Conservation (phyloP, 331 rosid genomes). For the Erythrophleum ivorense region DNA sequence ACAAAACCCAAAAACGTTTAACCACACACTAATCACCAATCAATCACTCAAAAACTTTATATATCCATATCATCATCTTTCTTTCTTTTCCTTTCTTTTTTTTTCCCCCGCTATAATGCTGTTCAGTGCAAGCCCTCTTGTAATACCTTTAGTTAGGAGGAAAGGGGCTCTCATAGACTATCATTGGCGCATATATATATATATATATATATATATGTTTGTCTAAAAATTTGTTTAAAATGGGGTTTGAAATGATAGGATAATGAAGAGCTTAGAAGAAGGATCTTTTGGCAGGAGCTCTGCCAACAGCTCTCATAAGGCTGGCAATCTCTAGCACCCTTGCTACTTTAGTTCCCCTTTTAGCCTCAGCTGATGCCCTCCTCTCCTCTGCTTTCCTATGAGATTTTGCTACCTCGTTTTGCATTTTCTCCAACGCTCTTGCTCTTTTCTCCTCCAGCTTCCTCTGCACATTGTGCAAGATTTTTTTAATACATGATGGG, state of each 20-base stretch:
- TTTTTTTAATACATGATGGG: not conserved
- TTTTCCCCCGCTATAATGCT: conserved; percentile 21
- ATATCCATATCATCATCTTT: conserved; percentile 30
- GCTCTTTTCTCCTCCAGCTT: conserved; percentile 94
- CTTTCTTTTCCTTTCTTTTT: conserved; percentile 16
- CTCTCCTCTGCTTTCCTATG: conserved; percentile 89
- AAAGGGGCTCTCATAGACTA: conserved; percentile 45
- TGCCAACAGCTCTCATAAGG: conserved; percentile 95
- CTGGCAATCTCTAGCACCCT: conserved; percentile 76
- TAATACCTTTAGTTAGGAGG: conserved; percentile 45
- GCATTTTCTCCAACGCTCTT: conserved; percentile 88
- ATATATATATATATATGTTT: not conserved
- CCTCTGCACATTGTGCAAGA: conserved; percentile 58
- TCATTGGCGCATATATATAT: conserved; percentile 20
- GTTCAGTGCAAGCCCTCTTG: conserved; percentile 39
- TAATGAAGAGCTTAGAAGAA: conserved; percentile 56
- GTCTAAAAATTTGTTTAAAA: not conserved
- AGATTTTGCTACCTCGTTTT: conserved; percentile 84
- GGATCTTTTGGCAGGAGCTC: conserved; percentile 87
- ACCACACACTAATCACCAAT: conserved; percentile 37
- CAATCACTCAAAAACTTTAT: conserved; percentile 47
- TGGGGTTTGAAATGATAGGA: conserved; percentile 19
- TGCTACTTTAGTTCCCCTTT: conserved; percentile 92
- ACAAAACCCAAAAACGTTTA: conserved; percentile 44
- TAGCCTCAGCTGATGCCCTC: conserved; percentile 90